Evolutionary conservation across 805 yeast species (phyloP).

Genomic region (Danielia reshetovae): DNA sequence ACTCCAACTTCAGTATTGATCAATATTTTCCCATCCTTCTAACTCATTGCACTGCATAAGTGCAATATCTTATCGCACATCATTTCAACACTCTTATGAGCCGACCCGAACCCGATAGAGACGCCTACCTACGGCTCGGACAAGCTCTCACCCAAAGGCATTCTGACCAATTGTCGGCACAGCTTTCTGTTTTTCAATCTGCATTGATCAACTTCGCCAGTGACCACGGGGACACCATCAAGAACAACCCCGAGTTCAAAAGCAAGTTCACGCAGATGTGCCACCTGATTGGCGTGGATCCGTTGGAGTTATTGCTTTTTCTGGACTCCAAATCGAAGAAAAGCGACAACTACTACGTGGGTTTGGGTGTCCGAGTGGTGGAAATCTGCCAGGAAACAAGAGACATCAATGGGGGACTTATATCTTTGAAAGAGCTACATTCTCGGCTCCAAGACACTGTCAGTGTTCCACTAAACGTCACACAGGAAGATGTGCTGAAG

Average conservation of each 20-base stretch:
- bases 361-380: slow-evolving; percentile 67
- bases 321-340: slow-evolving; percentile 21
- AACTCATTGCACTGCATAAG: no score
- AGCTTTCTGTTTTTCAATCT: slow-evolving; percentile 70
- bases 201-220: slow-evolving; percentile 72
- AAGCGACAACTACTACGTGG: slow-evolving; percentile 55
- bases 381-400: slow-evolving; percentile 71
- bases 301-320: slow-evolving; percentile 42
- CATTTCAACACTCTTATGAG: no score
- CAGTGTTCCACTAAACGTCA: slow-evolving; percentile 27
- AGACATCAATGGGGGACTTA: slow-evolving; percentile 77
- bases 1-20: no score
- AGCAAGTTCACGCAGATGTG: slow-evolving; percentile 74
- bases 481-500: slow-evolving; percentile 50
- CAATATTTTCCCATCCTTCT: no score
- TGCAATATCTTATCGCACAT: no score
- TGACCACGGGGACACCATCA: slow-evolving; percentile 66
- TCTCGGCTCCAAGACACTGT: slow-evolving; percentile 27
- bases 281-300: slow-evolving; percentile 78
- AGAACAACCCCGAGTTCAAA: slow-evolving; percentile 60
- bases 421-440: slow-evolving; percentile 48
- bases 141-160: slow-evolving; percentile 48
- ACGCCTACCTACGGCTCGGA: slow-evolving; percentile 47
- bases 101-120: slow-evolving; percentile 9
- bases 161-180: slow-evolving; percentile 60